Evolutionary conservation across 352 stramenopile species (phyloP).

Genomic region (Phytopythium montanum): DNA sequence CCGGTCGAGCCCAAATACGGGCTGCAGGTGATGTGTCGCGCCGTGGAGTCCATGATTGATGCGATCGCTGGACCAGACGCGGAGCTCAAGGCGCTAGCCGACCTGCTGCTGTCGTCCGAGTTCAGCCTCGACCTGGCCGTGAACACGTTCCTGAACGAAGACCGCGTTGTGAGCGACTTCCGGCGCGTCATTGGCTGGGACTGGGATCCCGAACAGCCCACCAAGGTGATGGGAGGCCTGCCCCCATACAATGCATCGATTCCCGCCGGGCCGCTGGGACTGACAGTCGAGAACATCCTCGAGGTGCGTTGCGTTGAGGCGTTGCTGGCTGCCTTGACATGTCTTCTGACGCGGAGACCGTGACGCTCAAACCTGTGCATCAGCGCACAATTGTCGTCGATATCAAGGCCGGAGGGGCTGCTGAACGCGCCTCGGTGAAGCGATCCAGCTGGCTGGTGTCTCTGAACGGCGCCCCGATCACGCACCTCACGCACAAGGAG

Average conservation of each 20-base stretch:
- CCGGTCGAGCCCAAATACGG: constrained; percentile 73
- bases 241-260: constrained; percentile 65
- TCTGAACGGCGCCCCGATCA: constrained; percentile 74
- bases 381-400: constrained; percentile 83
- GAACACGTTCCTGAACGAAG: constrained; percentile 80
- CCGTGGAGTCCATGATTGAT: constrained; percentile 79
- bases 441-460: constrained; percentile 81
- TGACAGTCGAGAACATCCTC: constrained; percentile 88
- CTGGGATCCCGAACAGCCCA: constrained; percentile 51
- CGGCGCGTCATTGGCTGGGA: constrained; percentile 65
- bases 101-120: constrained; percentile 68
- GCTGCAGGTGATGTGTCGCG: constrained; percentile 68
- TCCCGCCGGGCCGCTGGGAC: constrained; percentile 70
- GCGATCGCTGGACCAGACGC: constrained; percentile 45
- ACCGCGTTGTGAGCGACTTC: constrained; percentile 79
- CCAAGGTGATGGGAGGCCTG: constrained; percentile 43
- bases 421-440: constrained; percentile 72
- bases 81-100: constrained; percentile 72
- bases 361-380: constrained; percentile 5
- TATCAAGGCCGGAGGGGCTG: constrained; percentile 78
- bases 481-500: constrained; percentile 82
- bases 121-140: constrained; percentile 80
- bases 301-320: constrained; percentile 32
- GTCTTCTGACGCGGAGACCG: neutral
- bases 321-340: neutral